Evolutionary conservation across 768 basidiomycete genomes (phyloP).

Genomic region (Asterophora lycoperdoides): DNA sequence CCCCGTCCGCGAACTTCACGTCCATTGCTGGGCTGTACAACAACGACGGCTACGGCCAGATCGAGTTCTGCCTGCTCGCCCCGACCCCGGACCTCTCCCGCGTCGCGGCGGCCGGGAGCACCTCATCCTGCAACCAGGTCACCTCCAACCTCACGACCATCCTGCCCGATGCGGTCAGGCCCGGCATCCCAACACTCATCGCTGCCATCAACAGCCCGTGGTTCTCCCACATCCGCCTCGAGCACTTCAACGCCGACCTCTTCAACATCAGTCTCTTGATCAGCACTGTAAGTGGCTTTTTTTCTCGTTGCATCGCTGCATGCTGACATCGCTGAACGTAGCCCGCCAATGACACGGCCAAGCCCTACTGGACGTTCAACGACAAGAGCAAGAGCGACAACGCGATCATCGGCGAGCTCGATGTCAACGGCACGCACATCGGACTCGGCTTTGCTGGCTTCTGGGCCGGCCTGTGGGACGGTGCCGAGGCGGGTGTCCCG

Average conservation of each 20-base stretch:
- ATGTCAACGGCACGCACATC: constrained; percentile 4
- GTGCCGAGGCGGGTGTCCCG: no score
- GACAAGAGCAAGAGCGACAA: constrained; percentile 5
- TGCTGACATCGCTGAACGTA: neutral
- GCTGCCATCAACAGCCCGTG: constrained; percentile 14
- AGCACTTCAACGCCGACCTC: no score
- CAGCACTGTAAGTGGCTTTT: constrained; percentile 13
- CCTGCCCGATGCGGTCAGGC: constrained; percentile 17
- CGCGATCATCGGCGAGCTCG: constrained; percentile 15
- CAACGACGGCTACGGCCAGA: no score
- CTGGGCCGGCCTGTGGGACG: no score
- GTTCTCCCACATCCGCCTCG: constrained; percentile 16
- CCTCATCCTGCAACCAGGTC: constrained; percentile 5
- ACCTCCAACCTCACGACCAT: constrained; percentile 4
- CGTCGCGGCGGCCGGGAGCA: neutral
- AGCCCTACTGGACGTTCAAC: no score
- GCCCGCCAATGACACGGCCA: constrained; percentile 7
- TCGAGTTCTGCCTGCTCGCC: neutral
- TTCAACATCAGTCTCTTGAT: constrained; percentile 16
- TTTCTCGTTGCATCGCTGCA: neutral
- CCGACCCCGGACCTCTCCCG: neutral
- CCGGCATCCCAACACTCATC: constrained; percentile 17
- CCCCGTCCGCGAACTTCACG: no score
- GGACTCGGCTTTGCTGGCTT: constrained; percentile 20
- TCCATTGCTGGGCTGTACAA: neutral